phyloP scores from a whole-genome alignment of 1,139 yeast genomes.

The Arxiozyma slooffiae region DNA sequence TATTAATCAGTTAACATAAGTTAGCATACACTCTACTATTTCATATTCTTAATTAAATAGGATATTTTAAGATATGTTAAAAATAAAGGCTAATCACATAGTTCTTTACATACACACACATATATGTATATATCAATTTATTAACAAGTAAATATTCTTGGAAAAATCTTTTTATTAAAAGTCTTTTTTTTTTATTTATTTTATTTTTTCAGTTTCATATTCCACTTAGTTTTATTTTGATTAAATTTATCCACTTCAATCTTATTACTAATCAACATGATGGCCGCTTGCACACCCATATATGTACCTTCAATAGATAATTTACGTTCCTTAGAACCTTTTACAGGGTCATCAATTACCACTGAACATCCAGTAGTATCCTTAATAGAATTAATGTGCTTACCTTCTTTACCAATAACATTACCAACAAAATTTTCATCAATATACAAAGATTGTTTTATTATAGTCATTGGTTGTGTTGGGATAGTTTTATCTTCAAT shows the following conservation, averaged over 20 bases:
- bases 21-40: not conserved
- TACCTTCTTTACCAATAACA: conserved; percentile 81
- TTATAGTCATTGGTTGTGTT: conserved; percentile 17
- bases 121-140: too few species aligned
- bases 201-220: not conserved
- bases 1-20: not conserved
- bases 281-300: conserved; percentile 66
- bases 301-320: conserved; percentile 64
- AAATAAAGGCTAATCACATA: not conserved
- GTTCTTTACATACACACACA: not conserved
- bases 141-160: not conserved
- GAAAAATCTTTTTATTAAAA: too few species aligned
- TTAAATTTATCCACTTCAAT: conserved; percentile 37
- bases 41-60: not conserved
- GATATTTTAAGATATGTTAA: not conserved
- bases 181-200: too few species aligned
- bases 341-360: conserved; percentile 49
- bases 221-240: not conserved
- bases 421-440: conserved; percentile 76
- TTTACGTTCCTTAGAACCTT: conserved; percentile 50
- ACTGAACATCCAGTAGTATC: conserved; percentile 70
- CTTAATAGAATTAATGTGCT: conserved; percentile 69
- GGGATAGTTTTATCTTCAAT: conserved; percentile 19
- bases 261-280: conserved; percentile 65
- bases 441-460: conserved; percentile 56